These are phyloP conservation scores for Russula emetica DNA, from an alignment of 768 basidiomycete genomes.

Conservation along the genomic window DNA sequence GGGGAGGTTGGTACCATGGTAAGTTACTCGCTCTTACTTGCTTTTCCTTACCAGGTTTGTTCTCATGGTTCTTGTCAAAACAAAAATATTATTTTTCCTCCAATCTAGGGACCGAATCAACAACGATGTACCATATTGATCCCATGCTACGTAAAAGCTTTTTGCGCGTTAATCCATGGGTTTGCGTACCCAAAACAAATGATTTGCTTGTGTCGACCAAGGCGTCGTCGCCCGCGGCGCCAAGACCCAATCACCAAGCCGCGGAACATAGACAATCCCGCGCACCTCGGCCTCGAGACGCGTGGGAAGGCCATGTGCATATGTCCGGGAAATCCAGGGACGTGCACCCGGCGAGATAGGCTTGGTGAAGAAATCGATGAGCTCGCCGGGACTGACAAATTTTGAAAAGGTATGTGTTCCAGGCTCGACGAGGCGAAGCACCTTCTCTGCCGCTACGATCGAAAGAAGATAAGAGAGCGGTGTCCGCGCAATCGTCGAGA, in stretches of 20 bases:
- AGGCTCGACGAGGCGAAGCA: slow-evolving; percentile 71
- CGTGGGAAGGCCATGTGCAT: slow-evolving; percentile 46
- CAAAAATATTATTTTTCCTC: too few species aligned
- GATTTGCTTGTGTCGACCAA: slow-evolving; percentile 58
- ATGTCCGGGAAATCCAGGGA: slow-evolving; percentile 59
- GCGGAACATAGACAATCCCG: slow-evolving; percentile 72
- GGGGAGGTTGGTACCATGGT: too few species aligned
- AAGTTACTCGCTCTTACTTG: too few species aligned
- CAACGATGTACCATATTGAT: too few species aligned
- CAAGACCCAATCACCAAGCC: slow-evolving; percentile 65
- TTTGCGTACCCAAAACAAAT: slow-evolving; percentile 81
- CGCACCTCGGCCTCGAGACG: slow-evolving; percentile 71
- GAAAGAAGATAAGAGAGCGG: slow-evolving; percentile 67
- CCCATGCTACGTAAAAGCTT: too few species aligned
- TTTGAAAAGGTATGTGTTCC: slow-evolving; percentile 94
- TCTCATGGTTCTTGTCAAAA: too few species aligned
- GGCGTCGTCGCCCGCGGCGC: slow-evolving; percentile 50
- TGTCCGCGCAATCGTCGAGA: slow-evolving; percentile 91
- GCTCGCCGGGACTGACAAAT: slow-evolving; percentile 82
- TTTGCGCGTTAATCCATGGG: slow-evolving; percentile 36
- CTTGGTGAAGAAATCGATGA: slow-evolving; percentile 73
- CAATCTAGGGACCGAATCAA: too few species aligned
- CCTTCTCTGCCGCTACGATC: slow-evolving; percentile 74
- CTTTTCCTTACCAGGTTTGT: too few species aligned
- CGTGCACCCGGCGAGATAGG: slow-evolving; percentile 37